phyloP scores from a whole-genome alignment of 345 rosid species.

The Linum tenue region DNA sequence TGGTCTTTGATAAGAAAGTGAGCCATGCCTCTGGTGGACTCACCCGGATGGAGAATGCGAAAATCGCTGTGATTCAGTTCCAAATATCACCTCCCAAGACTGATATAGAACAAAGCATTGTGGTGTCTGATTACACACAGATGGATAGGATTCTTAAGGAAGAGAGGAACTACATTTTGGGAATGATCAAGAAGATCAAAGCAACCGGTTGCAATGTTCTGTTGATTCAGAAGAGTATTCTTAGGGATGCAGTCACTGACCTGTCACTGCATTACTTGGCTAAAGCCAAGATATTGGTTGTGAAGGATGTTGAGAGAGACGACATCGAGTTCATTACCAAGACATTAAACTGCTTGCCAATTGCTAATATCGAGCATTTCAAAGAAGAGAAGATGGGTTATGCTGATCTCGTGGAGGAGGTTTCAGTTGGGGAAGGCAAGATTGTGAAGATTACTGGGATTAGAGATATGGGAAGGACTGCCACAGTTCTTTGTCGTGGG shows the following conservation, averaged over 20 bases:
- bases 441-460: constrained; percentile 81
- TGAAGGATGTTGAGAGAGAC: constrained; percentile 94
- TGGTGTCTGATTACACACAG: constrained; percentile 90
- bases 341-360: constrained; percentile 92
- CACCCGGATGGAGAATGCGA: constrained; percentile 75
- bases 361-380: constrained; percentile 89
- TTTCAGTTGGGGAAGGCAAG: constrained; percentile 93
- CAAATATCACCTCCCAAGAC: constrained; percentile 97
- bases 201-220: constrained; percentile 84
- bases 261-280: constrained; percentile 88
- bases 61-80: constrained; percentile 93
- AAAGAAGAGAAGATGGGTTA: constrained; percentile 77
- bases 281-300: constrained; percentile 80
- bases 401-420: constrained; percentile 89
- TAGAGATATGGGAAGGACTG: constrained; percentile 89
- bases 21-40: constrained; percentile 92
- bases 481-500: constrained; percentile 83
- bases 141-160: constrained; percentile 99
- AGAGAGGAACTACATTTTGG: constrained; percentile 90
- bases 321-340: constrained; percentile 93
- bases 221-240: constrained; percentile 91
- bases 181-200: constrained; percentile 94
- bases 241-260: constrained; percentile 97
- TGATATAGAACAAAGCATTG: constrained; percentile 94
- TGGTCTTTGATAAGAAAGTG: constrained; percentile 88